Conservation (phyloP, 768 basidiomycete species). For the Austroboletus eburneus region DNA sequence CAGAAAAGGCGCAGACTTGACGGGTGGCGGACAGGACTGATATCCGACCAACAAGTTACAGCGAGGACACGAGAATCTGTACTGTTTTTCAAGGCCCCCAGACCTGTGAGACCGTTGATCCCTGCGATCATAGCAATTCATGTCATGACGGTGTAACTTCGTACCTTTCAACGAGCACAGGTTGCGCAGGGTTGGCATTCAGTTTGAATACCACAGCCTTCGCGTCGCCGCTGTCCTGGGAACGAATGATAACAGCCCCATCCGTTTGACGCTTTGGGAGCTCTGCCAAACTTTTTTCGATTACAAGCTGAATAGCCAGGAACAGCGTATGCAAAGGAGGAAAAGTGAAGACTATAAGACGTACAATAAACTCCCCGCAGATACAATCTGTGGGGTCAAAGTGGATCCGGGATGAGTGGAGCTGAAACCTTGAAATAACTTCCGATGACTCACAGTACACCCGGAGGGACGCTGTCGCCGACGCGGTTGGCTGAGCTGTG, state of each 20-base stretch:
- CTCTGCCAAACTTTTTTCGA: conserved; percentile 66
- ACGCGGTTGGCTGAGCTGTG: conserved; percentile 73
- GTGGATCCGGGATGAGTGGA: conserved; percentile 7
- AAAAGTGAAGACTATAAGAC: conserved; percentile 27
- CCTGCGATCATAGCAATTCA: conserved; percentile 16
- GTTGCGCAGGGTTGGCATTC: conserved; percentile 66
- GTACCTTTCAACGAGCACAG: conserved; percentile 77
- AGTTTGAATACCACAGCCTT: conserved; percentile 81
- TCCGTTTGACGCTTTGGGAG: conserved; percentile 75
- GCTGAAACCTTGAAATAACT: conserved; percentile 6
- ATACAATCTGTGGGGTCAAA: conserved; percentile 60
- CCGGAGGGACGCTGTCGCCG: conserved; percentile 70
- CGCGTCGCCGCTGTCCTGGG: conserved; percentile 53
- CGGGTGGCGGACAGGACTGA: conserved; percentile 72
- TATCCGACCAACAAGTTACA: conserved; percentile 56
- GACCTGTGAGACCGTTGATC: conserved; percentile 34
- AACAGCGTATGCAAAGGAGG: background rate
- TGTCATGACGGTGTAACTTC: conserved; percentile 20
- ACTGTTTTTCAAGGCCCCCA: conserved; percentile 73
- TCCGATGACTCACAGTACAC: conserved; percentile 64
- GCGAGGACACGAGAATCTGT: conserved; percentile 55
- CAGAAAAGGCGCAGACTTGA: conserved; percentile 71
- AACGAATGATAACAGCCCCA: conserved; percentile 74
- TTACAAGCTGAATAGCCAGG: conserved; percentile 56
- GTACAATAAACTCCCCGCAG: conserved; percentile 82